Evolutionary conservation across 768 basidiomycete genomes (phyloP).

Genomic region (Mycena galopus): DNA sequence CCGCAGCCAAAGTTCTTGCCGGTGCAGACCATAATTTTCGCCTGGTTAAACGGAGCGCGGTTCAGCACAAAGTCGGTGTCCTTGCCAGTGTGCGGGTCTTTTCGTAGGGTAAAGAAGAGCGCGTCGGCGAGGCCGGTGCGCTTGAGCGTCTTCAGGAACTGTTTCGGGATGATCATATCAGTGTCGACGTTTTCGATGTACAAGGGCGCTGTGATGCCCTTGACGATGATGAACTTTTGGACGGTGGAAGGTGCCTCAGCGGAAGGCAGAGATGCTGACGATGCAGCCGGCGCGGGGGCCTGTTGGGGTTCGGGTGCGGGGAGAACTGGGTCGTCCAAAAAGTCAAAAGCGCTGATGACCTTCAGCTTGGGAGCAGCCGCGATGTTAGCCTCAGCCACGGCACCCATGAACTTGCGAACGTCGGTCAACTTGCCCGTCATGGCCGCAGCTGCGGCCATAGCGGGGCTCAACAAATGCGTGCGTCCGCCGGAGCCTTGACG

Average conservation of each 20-base stretch:
- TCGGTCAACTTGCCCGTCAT: slow-evolving; percentile 89
- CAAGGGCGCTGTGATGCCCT: slow-evolving; percentile 84
- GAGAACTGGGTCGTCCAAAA: slow-evolving; percentile 77
- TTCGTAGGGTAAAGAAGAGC: slow-evolving; percentile 85
- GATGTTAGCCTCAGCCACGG: slow-evolving; percentile 56
- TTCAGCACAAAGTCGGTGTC: slow-evolving; percentile 91
- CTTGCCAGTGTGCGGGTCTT: slow-evolving; percentile 81
- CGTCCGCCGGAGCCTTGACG: slow-evolving; percentile 90
- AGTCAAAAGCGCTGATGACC: slow-evolving; percentile 77
- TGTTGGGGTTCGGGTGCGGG: slow-evolving; percentile 65
- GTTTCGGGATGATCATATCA: slow-evolving; percentile 95
- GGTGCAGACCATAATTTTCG: slow-evolving; percentile 86
- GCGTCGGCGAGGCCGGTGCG: slow-evolving; percentile 89
- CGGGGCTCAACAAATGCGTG: slow-evolving; percentile 90
- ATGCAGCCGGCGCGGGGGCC: slow-evolving; percentile 47
- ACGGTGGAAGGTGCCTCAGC: slow-evolving; percentile 60
- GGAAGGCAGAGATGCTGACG: slow-evolving; percentile 53
- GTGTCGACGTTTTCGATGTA: slow-evolving; percentile 91
- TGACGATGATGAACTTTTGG: slow-evolving; percentile 76
- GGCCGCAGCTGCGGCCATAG: slow-evolving; percentile 94
- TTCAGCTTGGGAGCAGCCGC: slow-evolving; percentile 72
- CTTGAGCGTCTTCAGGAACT: slow-evolving; percentile 93
- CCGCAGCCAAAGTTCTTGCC: slow-evolving; percentile 94
- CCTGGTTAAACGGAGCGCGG: slow-evolving; percentile 78
- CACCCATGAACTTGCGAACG: slow-evolving; percentile 80